Conservation (phyloP, 768 basidiomycete genomes). For the Dendrothele bispora region DNA sequence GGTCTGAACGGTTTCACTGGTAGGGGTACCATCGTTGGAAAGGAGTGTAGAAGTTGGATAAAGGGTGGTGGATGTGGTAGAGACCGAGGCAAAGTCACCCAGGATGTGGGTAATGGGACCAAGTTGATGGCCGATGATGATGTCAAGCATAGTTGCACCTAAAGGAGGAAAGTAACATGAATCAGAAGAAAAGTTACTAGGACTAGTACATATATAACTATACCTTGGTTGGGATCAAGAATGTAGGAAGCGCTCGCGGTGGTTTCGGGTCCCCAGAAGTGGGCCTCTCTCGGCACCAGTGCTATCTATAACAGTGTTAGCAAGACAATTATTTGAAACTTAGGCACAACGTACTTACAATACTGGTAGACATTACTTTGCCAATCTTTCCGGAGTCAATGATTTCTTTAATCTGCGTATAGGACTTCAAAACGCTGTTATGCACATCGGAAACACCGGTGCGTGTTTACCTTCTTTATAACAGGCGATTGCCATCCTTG, state of each 20-base stretch:
- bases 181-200: too few species aligned
- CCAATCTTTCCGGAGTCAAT: constrained; percentile 30
- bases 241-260: constrained; percentile 11
- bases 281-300: constrained; percentile 6
- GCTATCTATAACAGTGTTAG: constrained; percentile 5
- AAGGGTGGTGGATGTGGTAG: constrained; percentile 21
- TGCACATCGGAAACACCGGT: background rate
- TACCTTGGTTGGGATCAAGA: constrained; percentile 5
- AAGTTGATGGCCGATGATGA: constrained; percentile 28
- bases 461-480: constrained; percentile 27
- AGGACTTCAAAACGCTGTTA: background rate
- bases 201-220: too few species aligned
- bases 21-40: constrained; percentile 22
- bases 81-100: constrained; percentile 29
- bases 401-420: constrained; percentile 29
- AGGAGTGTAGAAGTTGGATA: constrained; percentile 26
- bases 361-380: constrained; percentile 25
- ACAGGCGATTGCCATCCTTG: constrained; percentile 29
- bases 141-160: constrained; percentile 24
- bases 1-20: constrained; percentile 19
- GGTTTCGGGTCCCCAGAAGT: constrained; percentile 15
- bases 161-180: too few species aligned
- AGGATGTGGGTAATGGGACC: constrained; percentile 27
- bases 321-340: background rate
- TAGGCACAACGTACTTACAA: constrained; percentile 16